phyloP scores from a whole-genome alignment of 768 basidiomycete genomes.

The Boletus insuetus region DNA sequence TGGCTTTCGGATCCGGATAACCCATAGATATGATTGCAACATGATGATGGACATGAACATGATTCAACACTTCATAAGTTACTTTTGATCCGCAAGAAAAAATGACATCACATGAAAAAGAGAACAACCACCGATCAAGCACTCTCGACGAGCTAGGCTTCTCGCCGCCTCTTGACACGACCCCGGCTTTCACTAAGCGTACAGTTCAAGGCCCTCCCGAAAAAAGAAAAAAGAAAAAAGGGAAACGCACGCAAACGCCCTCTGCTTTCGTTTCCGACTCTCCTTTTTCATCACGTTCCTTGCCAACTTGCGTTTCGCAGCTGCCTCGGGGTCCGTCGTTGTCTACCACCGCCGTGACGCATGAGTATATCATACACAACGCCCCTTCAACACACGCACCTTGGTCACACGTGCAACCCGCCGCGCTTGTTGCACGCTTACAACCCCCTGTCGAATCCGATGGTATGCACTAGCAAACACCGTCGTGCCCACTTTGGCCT shows the following conservation, averaged over 20 bases:
- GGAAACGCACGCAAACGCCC: conserved; percentile 53
- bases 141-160: conserved; percentile 14
- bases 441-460: conserved; percentile 68
- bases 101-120: too few relatives aligned
- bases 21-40: too few relatives aligned
- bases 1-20: too few relatives aligned
- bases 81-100: too few relatives aligned
- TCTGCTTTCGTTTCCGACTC: conserved; percentile 75
- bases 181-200: conserved; percentile 46
- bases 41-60: too few relatives aligned
- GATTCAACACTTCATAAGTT: too few relatives aligned
- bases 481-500: conserved; percentile 83
- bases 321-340: conserved; percentile 69
- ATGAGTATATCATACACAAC: too few relatives aligned
- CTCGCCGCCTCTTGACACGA: conserved; percentile 44
- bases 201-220: not conserved
- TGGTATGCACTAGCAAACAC: conserved; percentile 80
- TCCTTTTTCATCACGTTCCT: conserved; percentile 79
- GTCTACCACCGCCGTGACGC: conserved; percentile 37
- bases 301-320: conserved; percentile 72
- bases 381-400: conserved; percentile 32
- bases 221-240: not conserved
- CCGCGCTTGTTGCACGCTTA: conserved; percentile 68
- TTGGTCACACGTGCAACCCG: conserved; percentile 55
- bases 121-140: too few relatives aligned